A percentile compares a stretch with the other conserved stretches of the same genome.
Conservation (phyloP, 2,329 filamentous ascomycete genomes). For the Microascus cirrosus region DNA sequence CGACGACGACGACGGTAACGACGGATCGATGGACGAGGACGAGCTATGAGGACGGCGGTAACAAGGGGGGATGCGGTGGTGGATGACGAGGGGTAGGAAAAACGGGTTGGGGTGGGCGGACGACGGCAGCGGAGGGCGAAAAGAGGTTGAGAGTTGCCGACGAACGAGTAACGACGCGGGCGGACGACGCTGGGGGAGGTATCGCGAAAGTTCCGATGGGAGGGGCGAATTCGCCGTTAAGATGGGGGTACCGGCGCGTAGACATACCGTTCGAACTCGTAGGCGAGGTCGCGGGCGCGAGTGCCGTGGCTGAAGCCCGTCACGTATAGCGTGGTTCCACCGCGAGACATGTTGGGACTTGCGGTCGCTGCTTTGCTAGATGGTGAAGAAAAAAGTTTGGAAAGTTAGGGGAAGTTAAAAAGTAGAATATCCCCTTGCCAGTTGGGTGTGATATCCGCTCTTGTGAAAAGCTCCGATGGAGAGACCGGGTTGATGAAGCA, state of each 20-base stretch:
- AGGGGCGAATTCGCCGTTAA: slow-evolving; percentile 21
- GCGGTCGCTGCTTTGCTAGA: not conserved
- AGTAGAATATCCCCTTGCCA: not conserved
- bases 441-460: not conserved
- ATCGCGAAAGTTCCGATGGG: slow-evolving; percentile 20
- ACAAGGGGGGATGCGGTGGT: not conserved
- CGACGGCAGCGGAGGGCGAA: not conserved
- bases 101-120: not conserved
- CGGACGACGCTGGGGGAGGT: slow-evolving; percentile 17
- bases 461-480: not conserved
- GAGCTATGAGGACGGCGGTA: slow-evolving; percentile 13
- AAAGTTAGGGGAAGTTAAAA: not conserved
- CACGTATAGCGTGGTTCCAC: slow-evolving; percentile 90
- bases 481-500: not conserved
- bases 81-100: slow-evolving; percentile 17
- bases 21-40: slow-evolving; percentile 17
- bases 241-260: slow-evolving; percentile 37
- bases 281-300: slow-evolving; percentile 96
- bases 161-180: slow-evolving; percentile 5
- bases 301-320: slow-evolving; percentile 98
- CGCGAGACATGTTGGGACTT: slow-evolving; percentile 64
- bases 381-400: not conserved
- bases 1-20: slow-evolving; percentile 22
- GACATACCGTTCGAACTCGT: slow-evolving; percentile 99
- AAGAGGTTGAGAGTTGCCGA: not conserved